Conservation (phyloP, 1,139 yeast species). For the Taiozyma sp. region DNA sequence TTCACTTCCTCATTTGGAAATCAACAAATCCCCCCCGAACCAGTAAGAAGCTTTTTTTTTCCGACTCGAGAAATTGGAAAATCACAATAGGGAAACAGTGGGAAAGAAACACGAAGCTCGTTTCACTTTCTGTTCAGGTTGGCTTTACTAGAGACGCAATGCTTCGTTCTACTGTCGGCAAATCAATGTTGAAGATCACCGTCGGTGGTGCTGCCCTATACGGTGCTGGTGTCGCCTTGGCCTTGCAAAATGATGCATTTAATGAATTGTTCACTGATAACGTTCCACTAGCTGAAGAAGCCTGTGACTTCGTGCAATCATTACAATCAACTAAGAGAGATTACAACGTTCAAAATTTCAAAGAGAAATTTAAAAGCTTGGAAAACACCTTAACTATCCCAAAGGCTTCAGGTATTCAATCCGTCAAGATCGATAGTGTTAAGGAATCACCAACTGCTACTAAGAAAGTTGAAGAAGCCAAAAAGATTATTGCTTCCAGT, state of each 20-base stretch:
- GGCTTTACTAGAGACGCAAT: slow-evolving; percentile 5
- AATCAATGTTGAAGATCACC: slow-evolving; percentile 30
- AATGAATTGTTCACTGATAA: slow-evolving; percentile 50
- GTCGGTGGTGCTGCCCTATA: slow-evolving; percentile 34
- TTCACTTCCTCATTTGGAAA: not conserved
- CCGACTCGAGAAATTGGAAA: not conserved
- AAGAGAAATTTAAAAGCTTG: slow-evolving; percentile 32
- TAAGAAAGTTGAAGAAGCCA: slow-evolving; percentile 13
- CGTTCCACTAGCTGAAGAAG: slow-evolving; percentile 55
- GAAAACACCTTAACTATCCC: slow-evolving; percentile 42
- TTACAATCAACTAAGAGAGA: slow-evolving; percentile 31
- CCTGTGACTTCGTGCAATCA: slow-evolving; percentile 45
- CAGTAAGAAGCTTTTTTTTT: not conserved
- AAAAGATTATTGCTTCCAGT: slow-evolving; percentile 13
- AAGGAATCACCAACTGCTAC: slow-evolving; percentile 3
- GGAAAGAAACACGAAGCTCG: not conserved
- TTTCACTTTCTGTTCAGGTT: not conserved
- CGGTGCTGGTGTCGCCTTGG: slow-evolving; percentile 39
- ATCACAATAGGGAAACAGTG: not conserved
- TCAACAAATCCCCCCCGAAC: not conserved
- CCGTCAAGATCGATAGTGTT: slow-evolving; percentile 25
- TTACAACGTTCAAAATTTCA: slow-evolving; percentile 29
- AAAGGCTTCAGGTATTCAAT: slow-evolving; percentile 33
- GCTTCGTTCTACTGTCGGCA: slow-evolving; percentile 29
- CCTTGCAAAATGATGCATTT: slow-evolving; percentile 38